Percentiles rank a stretch among this genome's conserved stretches.
These are phyloP conservation scores for Agrostemma githago DNA, from an alignment of 148 eudicot species.

Conservation along the genomic window DNA sequence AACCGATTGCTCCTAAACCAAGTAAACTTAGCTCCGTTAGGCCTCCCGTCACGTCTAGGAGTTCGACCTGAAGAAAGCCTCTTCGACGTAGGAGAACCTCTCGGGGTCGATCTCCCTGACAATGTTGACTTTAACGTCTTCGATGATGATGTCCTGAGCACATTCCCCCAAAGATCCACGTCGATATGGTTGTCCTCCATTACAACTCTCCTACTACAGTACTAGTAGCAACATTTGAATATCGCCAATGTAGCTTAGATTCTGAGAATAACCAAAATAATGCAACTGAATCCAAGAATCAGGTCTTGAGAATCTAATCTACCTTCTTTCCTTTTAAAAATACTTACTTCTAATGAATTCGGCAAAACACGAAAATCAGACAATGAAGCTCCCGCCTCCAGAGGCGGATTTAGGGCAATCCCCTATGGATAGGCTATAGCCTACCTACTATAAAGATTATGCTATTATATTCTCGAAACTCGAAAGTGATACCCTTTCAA, in stretches of 20 bases:
- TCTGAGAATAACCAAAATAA: slow-evolving; percentile 16
- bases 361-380: not conserved
- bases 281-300: not conserved
- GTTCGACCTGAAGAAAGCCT: slow-evolving; percentile 64
- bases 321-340: not conserved
- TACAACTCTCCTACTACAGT: not conserved
- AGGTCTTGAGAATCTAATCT: not conserved
- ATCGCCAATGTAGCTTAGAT: not conserved
- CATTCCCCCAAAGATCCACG: slow-evolving; percentile 47
- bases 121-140: slow-evolving; percentile 65
- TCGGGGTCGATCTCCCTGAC: slow-evolving; percentile 80
- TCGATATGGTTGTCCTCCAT: slow-evolving; percentile 47
- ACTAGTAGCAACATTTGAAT: slow-evolving; percentile 4
- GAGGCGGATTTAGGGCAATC: no score
- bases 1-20: slow-evolving; percentile 72
- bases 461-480: no score
- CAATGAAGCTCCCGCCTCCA: not conserved
- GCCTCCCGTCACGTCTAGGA: slow-evolving; percentile 62
- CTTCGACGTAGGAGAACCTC: slow-evolving; percentile 77
- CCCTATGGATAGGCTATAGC: no score
- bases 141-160: slow-evolving; percentile 42
- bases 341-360: not conserved
- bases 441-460: no score
- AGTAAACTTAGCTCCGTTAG: slow-evolving; percentile 32
- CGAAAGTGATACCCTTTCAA: no score